Percentiles rank a stretch among this genome's conserved stretches.
Evolutionary conservation across 345 rosid species (phyloP).

Genomic region (Mangifera indica): DNA sequence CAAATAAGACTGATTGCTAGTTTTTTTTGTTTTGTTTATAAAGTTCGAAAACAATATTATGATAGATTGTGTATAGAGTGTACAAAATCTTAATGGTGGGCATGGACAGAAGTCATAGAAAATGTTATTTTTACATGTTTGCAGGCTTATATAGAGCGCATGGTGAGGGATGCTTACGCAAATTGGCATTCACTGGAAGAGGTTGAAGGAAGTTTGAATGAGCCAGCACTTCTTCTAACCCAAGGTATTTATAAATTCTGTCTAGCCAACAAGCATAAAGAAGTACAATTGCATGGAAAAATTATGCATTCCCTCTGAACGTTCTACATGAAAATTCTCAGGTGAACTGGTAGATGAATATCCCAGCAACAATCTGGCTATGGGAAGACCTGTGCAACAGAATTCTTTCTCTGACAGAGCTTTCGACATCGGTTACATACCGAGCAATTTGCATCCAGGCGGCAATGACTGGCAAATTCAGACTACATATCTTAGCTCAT

Average conservation of each 20-base stretch:
- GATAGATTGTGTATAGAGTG: too few species aligned
- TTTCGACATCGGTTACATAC: slow-evolving; percentile 23
- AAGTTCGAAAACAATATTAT: too few species aligned
- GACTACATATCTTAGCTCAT: background rate
- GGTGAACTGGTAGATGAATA: slow-evolving; percentile 47
- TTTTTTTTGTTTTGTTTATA: too few species aligned
- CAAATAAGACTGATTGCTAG: too few species aligned
- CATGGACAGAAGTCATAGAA: too few species aligned
- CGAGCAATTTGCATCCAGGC: slow-evolving; percentile 13
- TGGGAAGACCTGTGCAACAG: slow-evolving; percentile 33
- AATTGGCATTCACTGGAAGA: slow-evolving; percentile 55
- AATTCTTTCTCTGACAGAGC: slow-evolving; percentile 23
- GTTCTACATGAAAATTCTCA: background rate
- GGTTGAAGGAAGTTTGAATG: slow-evolving; percentile 40
- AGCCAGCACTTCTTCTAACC: slow-evolving; percentile 47
- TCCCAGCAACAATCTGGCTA: slow-evolving; percentile 30
- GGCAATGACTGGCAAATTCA: slow-evolving; percentile 31
- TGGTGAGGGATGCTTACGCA: slow-evolving; percentile 58
- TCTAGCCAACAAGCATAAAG: background rate
- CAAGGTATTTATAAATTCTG: slow-evolving; percentile 40
- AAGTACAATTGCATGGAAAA: background rate
- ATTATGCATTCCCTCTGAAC: background rate
- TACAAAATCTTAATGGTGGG: too few species aligned
- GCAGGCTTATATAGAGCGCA: slow-evolving; percentile 44
- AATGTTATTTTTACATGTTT: background rate